Percentiles rank a stretch among this genome's conserved stretches.
Conservation (phyloP, 1,284 basidiomycete species). For the Moesziomyces globuligerus region DNA sequence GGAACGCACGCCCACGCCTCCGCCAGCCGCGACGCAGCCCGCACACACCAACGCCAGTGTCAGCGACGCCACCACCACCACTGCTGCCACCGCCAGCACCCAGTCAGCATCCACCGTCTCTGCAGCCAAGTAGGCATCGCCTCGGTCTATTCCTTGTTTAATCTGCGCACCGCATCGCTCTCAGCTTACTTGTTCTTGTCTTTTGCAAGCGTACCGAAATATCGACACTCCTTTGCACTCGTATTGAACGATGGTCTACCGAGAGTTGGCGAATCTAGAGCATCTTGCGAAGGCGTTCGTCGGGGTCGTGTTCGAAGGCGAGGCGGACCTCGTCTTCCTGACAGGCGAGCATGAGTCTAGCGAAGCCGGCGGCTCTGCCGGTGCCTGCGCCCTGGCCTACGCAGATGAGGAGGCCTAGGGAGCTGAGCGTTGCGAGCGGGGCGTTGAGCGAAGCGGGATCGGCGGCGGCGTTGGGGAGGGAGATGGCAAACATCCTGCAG, state of each 20-base stretch:
- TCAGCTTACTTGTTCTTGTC: no score
- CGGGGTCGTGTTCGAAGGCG: conserved; percentile 53
- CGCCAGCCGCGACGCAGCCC: neutral
- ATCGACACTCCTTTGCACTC: no score
- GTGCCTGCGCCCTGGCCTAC: conserved; percentile 60
- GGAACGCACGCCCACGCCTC: conserved; percentile 1
- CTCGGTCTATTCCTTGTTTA: no score
- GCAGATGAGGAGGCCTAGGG: conserved; percentile 55
- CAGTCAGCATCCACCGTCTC: neutral
- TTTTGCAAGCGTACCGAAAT: no score
- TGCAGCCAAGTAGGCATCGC: no score
- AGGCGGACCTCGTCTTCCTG: conserved; percentile 63
- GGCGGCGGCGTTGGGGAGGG: neutral
- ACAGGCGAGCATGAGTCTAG: conserved; percentile 54
- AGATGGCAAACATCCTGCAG: conserved; percentile 50
- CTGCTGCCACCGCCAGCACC: neutral
- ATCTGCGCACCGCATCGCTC: no score
- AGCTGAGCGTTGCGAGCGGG: conserved; percentile 49
- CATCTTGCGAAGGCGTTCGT: conserved; percentile 52
- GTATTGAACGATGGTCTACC: no score
- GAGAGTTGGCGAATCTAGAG: no score
- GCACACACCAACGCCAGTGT: no score
- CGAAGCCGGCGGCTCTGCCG: conserved; percentile 52
- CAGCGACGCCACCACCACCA: no score
- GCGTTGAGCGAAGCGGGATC: conserved; percentile 20